Conservation (phyloP, 1,139 yeast genomes). For the Taiozyma sp. region DNA sequence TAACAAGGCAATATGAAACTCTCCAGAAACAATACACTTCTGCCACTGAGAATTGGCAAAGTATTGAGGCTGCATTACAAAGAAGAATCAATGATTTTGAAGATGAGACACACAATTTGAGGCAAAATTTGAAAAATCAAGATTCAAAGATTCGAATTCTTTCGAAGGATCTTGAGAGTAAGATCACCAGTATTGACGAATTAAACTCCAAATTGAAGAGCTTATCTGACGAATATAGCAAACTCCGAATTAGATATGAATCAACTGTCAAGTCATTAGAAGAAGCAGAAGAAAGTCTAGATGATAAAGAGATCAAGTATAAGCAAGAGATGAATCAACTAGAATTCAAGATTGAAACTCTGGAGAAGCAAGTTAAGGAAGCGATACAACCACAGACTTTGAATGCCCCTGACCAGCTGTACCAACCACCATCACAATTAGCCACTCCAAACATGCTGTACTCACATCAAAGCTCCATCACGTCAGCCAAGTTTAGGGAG, state of each 20-base stretch:
- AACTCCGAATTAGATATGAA: slow-evolving; percentile 9
- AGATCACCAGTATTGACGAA: slow-evolving; percentile 15
- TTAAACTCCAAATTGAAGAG: slow-evolving; percentile 10
- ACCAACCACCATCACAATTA: slow-evolving; percentile 1
- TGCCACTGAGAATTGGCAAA: slow-evolving; percentile 66
- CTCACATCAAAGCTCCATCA: slow-evolving; percentile 13
- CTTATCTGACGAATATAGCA: slow-evolving; percentile 17
- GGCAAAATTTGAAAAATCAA: slow-evolving; percentile 7
- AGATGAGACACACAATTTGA: slow-evolving; percentile 8
- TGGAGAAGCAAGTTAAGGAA: slow-evolving; percentile 33
- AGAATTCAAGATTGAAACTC: slow-evolving; percentile 33
- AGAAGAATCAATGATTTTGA: slow-evolving; percentile 42
- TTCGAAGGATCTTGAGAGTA: slow-evolving; percentile 20
- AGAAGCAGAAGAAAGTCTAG: slow-evolving; percentile 25
- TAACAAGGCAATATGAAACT: slow-evolving; percentile 38
- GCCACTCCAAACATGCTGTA: background rate
- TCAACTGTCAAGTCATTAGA: slow-evolving; percentile 18
- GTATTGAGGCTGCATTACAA: slow-evolving; percentile 50
- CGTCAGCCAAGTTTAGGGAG: slow-evolving; percentile 18
- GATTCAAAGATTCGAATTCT: slow-evolving; percentile 15
- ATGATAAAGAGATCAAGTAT: slow-evolving; percentile 14
- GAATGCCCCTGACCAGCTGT: background rate
- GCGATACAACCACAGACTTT: slow-evolving; percentile 19
- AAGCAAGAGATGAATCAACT: slow-evolving; percentile 25
- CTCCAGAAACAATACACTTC: slow-evolving; percentile 65